Conservation (phyloP, 202 grass and related monocot genomes). For the Brachypodium distachyon region DNA sequence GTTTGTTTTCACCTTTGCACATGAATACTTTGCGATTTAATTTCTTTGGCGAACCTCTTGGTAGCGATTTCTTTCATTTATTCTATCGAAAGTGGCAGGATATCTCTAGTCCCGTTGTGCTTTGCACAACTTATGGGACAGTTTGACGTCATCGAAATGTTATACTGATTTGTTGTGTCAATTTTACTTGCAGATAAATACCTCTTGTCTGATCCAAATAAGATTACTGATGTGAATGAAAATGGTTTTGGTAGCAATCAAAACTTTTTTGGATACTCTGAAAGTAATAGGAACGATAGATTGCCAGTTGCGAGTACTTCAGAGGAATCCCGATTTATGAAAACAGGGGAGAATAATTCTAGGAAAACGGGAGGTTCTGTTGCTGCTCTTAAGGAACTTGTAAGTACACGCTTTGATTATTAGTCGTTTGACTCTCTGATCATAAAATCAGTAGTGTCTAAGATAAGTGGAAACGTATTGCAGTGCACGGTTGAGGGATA, state of each 20-base stretch:
- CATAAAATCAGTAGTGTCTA: background rate
- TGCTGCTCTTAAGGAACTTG: slow-evolving; percentile 85
- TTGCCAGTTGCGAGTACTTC: slow-evolving; percentile 42
- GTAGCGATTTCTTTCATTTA: slow-evolving; percentile 3
- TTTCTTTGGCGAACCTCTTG: background rate
- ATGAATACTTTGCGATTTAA: background rate
- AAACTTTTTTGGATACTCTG: slow-evolving; percentile 24
- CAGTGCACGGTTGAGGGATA: slow-evolving; percentile 82
- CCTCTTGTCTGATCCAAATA: slow-evolving; percentile 56
- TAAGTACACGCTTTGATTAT: slow-evolving; percentile 39
- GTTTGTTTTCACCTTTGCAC: background rate
- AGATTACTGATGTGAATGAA: slow-evolving; percentile 53
- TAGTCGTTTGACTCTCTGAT: slow-evolving; percentile 7
- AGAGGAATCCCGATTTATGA: slow-evolving; percentile 36
- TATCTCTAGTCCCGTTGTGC: background rate
- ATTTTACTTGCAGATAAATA: slow-evolving; percentile 79
- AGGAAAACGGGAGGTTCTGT: slow-evolving; percentile 43
- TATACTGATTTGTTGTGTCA: slow-evolving; percentile 15
- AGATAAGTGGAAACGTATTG: slow-evolving; percentile 30
- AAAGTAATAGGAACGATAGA: slow-evolving; percentile 32
- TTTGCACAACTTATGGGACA: background rate
- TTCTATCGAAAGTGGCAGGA: background rate
- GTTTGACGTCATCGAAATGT: background rate
- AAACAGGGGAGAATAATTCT: slow-evolving; percentile 26
- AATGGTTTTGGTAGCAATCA: slow-evolving; percentile 48